Base-by-base conservation (phyloP, 108 stramenopile genomes). In the Fistulifera pelliculosa region DNA sequence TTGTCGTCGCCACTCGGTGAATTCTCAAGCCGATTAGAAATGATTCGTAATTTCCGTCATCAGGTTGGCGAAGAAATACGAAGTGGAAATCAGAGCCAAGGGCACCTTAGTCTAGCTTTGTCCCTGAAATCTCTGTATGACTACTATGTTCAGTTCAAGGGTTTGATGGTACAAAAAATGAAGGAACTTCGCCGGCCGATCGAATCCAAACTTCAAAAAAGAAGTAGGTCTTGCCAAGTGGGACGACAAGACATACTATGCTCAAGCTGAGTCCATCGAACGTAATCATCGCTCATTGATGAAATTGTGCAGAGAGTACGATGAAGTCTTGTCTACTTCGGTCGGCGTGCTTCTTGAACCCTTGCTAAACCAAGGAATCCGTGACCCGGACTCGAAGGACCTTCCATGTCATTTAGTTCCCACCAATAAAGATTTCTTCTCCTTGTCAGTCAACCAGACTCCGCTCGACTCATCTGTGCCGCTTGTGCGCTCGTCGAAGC, bases 211-310 rank as follows among this genome's bases (percentile, higher is more conserved):
- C 66, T 99, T 35, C 28, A 85, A 84, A 59, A 87, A 96, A 41
- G 94, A 96, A 53, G 91, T 84, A 0, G 96, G 96, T 59, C 70
- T 99, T 10, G 93, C 85, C n/a, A 93, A 91, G 62, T 99, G 98
- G 98, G 98, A 99, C 49, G 93, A 97, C 49, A 95, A 95, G 58
- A 92, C 89, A 1, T 96, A 96, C 62, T 95, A 96, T 70, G 75
- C 94, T 15, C 73, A 96, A 39, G 84, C 80, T n/a, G 98, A 95
- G 26, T 78, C 94, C 0, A 73, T 87, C 14, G 92, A 95, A 58
- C 90, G 87, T 58, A 90, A 94, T 49, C 91, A 98, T 53, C 68
- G 89, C 18, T 88, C 88, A 51, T 49, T 95, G 28, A 89, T 87
- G 82, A 83, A 78, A 62, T 65, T 86, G 10, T 49, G 87, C n/a